Conservation (phyloP, 345 rosid genomes). For the Salix exigua region DNA sequence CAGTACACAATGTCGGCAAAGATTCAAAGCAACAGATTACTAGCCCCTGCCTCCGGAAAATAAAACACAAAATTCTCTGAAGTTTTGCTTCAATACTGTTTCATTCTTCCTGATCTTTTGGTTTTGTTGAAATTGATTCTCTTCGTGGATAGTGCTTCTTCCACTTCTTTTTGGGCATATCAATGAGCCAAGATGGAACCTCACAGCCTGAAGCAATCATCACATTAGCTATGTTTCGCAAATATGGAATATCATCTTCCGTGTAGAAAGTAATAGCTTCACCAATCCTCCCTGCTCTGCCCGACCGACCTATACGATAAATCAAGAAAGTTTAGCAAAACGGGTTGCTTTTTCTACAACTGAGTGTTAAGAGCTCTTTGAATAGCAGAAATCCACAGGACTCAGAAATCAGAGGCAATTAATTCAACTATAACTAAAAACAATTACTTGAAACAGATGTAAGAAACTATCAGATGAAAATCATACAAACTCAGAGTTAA, state of each 20-base stretch:
- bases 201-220: conserved; percentile 86
- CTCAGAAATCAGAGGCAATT: background rate
- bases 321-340: conserved; percentile 1
- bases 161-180: conserved; percentile 69
- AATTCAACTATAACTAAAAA: background rate
- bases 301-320: conserved; percentile 60
- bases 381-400: background rate
- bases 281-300: conserved; percentile 89
- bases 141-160: conserved; percentile 74
- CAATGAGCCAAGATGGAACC: conserved; percentile 82
- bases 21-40: too few relatives aligned
- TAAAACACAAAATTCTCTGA: too few relatives aligned
- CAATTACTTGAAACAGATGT: background rate
- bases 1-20: too few relatives aligned
- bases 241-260: conserved; percentile 67
- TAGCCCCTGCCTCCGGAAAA: too few relatives aligned
- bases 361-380: background rate
- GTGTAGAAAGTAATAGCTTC: conserved; percentile 84
- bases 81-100: background rate
- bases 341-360: too few relatives aligned
- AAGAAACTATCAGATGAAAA: background rate
- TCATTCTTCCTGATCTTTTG: conserved; percentile 38
- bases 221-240: conserved; percentile 80
- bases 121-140: conserved; percentile 65
- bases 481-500: background rate